Evolutionary conservation across 352 stramenopile genomes (phyloP), one percentile per base, ranked within the genome.

Genomic region (Blastocystis sp.): DNA sequence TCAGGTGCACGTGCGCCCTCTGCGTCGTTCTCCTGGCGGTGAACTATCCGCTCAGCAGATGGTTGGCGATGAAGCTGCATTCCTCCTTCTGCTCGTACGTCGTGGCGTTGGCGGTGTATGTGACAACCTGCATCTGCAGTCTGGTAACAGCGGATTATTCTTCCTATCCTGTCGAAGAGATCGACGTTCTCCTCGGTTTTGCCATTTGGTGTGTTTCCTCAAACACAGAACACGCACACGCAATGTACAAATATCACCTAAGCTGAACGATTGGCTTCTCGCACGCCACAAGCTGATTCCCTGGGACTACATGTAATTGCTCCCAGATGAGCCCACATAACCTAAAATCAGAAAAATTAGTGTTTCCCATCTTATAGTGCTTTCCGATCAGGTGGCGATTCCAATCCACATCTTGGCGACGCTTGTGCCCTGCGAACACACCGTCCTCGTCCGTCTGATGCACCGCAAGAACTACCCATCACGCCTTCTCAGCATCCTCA

Each of bases 271-370:
- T 56, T 56, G 48, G 48, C 14, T 56, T 56, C 48, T 17, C 48
- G 14, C 48, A 56, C 14, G 5, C 48, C 48, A 17, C 48, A 56
- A 56, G 48, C 5, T 56, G 48, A 56, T 56, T 56, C 5, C 48
- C 48, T 17, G 48, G 48, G 48, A 56, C 48, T 56, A 56, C 48
- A 56, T 7, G 48, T 56, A 56, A 56, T 14, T 7, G 5, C 48
- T 17, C 48, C 5, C 0, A 7, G 14, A 14, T 14, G 14, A 7
- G 5, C 48, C 48, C 48, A 56, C 48, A 56, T 56, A 56, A 56
- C 14, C 64, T 40, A 71, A 52, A 71, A 45, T 71, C 64, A n/a
- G 64, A 71, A 71, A 41, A 71, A 71, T 71, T 71, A 23, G 64
- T 71, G 45, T 71, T 71, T 45, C 64, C 64, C 14, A 71, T 52